Conservation (phyloP, 2,329 filamentous ascomycete genomes). For the Rhynchosporium graminicola region DNA sequence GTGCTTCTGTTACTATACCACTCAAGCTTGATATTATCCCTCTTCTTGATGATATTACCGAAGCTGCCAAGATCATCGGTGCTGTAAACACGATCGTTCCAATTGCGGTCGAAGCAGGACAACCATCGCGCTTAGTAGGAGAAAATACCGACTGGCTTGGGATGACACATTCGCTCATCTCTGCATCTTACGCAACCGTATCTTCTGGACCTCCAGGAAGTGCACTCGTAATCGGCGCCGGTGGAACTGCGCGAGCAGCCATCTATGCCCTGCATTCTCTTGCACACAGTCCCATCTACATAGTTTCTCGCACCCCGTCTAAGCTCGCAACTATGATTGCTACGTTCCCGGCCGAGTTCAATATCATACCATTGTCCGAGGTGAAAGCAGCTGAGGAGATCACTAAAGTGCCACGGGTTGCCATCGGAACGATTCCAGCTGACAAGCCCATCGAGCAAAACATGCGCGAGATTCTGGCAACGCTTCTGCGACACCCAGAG, state of each 20-base stretch:
- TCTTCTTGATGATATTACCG: slow-evolving; percentile 76
- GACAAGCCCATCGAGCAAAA: slow-evolving; percentile 76
- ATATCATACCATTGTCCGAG: slow-evolving; percentile 63
- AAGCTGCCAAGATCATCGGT: slow-evolving; percentile 79
- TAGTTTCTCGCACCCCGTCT: slow-evolving; percentile 73
- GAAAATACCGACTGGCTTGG: slow-evolving; percentile 97
- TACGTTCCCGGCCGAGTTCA: slow-evolving; percentile 73
- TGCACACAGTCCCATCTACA: slow-evolving; percentile 81
- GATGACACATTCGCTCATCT: slow-evolving; percentile 73
- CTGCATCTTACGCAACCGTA: slow-evolving; percentile 33
- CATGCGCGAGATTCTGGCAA: slow-evolving; percentile 65
- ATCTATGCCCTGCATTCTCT: slow-evolving; percentile 85
- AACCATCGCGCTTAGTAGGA: slow-evolving; percentile 61
- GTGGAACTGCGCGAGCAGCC: slow-evolving; percentile 88
- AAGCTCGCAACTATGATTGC: slow-evolving; percentile 69
- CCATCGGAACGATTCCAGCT: slow-evolving; percentile 88
- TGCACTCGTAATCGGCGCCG: slow-evolving; percentile 84
- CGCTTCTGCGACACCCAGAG: slow-evolving; percentile 49
- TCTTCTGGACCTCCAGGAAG: slow-evolving; percentile 45
- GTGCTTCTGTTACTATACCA: slow-evolving; percentile 93
- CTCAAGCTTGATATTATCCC: slow-evolving; percentile 87
- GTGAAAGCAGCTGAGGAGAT: slow-evolving; percentile 52
- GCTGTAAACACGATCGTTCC: slow-evolving; percentile 93
- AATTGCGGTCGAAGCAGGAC: slow-evolving; percentile 42
- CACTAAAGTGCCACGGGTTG: slow-evolving; percentile 62